phyloP scores from a whole-genome alignment of 805 yeast genomes.

The Suhomyces kilbournensis region DNA sequence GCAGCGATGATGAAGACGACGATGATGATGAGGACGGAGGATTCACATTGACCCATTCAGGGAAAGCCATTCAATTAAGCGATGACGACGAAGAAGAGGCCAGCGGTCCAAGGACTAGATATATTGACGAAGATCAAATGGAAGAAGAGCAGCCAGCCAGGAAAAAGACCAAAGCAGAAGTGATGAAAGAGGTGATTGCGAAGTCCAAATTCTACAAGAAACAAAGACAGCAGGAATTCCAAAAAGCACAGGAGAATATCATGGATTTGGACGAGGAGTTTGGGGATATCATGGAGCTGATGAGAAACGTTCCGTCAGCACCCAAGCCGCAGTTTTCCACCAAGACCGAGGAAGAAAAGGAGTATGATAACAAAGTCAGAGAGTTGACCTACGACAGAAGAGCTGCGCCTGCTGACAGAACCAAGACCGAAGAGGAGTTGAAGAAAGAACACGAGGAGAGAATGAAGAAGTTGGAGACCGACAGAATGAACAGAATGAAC shows the following conservation, averaged over 20 bases:
- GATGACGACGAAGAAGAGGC: conserved; percentile 37
- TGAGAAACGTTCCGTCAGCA: conserved; percentile 26
- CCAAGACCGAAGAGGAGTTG: conserved; percentile 74
- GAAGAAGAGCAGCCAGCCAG: conserved; percentile 41
- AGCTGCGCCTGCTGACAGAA: conserved; percentile 78
- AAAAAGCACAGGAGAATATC: conserved; percentile 56
- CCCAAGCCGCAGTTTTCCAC: conserved; percentile 21
- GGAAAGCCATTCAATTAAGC: conserved; percentile 60
- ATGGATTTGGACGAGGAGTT: conserved; percentile 70
- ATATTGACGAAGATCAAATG: conserved; percentile 37
- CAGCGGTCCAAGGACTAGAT: conserved; percentile 19
- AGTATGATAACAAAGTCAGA: conserved; percentile 64
- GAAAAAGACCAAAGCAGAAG: conserved; percentile 77
- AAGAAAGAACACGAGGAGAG: conserved; percentile 58
- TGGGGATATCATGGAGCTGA: conserved; percentile 62
- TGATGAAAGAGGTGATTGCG: conserved; percentile 81
- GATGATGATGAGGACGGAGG: conserved; percentile 44
- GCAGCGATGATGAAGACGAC: conserved; percentile 70
- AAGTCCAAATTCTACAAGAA: conserved; percentile 76
- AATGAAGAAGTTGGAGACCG: conserved; percentile 61
- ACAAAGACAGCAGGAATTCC: conserved; percentile 67
- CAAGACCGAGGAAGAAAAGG: conserved; percentile 43
- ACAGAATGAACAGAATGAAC: conserved; percentile 69
- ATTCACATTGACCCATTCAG: conserved; percentile 71
- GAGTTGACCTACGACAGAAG: conserved; percentile 68